Conservation (phyloP, 257 asterid genomes). For the Avicennia marina region DNA sequence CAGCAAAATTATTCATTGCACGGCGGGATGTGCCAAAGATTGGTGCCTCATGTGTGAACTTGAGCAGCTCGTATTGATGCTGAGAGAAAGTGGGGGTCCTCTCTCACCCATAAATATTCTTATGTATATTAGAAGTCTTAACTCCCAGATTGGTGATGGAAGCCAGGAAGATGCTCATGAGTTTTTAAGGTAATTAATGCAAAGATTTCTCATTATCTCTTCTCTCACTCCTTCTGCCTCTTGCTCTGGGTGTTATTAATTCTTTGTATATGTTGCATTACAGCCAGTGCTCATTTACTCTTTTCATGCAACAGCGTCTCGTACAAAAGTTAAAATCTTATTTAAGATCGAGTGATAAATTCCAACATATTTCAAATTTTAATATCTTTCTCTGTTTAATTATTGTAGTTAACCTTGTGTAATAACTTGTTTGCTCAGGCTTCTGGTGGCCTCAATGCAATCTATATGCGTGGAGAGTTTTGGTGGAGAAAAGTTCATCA, state of each 20-base stretch:
- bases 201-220: not conserved
- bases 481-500: constrained; percentile 67
- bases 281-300: not conserved
- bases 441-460: constrained; percentile 86
- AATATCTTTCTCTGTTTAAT: too few species aligned
- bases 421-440: constrained; percentile 29
- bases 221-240: not conserved
- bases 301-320: too few species aligned
- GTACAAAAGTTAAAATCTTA: too few species aligned
- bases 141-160: constrained; percentile 81
- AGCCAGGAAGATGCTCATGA: constrained; percentile 98
- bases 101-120: constrained; percentile 68
- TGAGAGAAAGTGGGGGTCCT: constrained; percentile 63
- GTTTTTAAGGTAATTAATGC: constrained; percentile 53
- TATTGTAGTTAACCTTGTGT: not conserved
- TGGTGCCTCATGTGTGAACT: constrained; percentile 95
- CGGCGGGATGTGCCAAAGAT: constrained; percentile 58
- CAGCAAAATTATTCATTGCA: not conserved
- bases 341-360: too few species aligned
- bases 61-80: constrained; percentile 55
- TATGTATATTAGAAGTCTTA: constrained; percentile 57
- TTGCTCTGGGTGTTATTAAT: not conserved
- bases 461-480: constrained; percentile 69
- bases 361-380: too few species aligned
- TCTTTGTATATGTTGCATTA: not conserved